phyloP scores from a whole-genome alignment of 306 rosid genomes.

The Vachellia collinsii region DNA sequence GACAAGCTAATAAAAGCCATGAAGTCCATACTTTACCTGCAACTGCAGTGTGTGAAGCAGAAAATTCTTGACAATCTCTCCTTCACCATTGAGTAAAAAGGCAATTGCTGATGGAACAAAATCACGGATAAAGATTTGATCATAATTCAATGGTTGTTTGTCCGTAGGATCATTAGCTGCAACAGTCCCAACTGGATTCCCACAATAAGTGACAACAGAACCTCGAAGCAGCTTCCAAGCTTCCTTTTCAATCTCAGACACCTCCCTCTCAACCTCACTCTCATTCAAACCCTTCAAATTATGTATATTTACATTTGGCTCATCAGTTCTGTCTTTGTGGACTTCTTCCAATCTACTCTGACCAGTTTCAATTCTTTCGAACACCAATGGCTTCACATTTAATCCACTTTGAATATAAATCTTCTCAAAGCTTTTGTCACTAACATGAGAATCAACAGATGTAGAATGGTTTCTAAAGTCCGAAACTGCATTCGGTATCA shows the following conservation, averaged over 20 bases:
- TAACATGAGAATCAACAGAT: constrained; percentile 66
- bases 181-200: constrained; percentile 86
- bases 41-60: constrained; percentile 92
- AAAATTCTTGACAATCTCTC: constrained; percentile 88
- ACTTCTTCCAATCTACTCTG: constrained; percentile 53
- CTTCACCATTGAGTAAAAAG: constrained; percentile 87
- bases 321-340: constrained; percentile 38
- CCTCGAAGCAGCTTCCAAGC: constrained; percentile 80
- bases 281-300: constrained; percentile 54
- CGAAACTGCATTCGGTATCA: constrained; percentile 69
- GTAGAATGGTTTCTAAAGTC: constrained; percentile 83
- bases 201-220: constrained; percentile 79
- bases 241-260: constrained; percentile 69
- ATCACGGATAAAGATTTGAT: constrained; percentile 93
- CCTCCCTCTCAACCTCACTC: constrained; percentile 56
- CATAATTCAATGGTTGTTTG: constrained; percentile 76
- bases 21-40: constrained; percentile 63
- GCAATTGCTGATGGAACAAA: constrained; percentile 88
- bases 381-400: constrained; percentile 68
- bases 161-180: constrained; percentile 83
- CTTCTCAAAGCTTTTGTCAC: constrained; percentile 70
- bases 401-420: constrained; percentile 75
- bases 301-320: constrained; percentile 48
- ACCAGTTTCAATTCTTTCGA: constrained; percentile 52
- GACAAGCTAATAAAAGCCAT: constrained; percentile 29